Evolutionary conservation across 768 basidiomycete genomes (phyloP).

Genomic region (Ephemerocybe angulata): DNA sequence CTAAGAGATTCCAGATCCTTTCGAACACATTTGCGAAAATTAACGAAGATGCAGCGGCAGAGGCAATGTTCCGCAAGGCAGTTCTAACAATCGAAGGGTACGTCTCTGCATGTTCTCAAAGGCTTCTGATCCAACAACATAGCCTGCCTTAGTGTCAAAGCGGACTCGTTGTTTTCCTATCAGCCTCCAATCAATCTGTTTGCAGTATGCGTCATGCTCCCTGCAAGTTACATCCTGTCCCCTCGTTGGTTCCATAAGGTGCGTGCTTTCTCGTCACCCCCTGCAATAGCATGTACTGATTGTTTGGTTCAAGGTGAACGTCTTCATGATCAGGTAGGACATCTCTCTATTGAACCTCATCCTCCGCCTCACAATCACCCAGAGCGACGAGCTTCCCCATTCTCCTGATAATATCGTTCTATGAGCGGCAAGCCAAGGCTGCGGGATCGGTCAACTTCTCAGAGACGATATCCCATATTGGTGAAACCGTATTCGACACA

Average conservation of each 20-base stretch:
- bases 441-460: slow-evolving; percentile 62
- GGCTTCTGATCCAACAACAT: background rate
- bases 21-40: slow-evolving; percentile 95
- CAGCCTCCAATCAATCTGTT: slow-evolving; percentile 90
- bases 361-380: slow-evolving; percentile 2
- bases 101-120: slow-evolving; percentile 5
- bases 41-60: slow-evolving; percentile 88
- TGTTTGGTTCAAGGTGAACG: slow-evolving; percentile 57
- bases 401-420: slow-evolving; percentile 73
- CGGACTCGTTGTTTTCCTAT: slow-evolving; percentile 90
- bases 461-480: slow-evolving; percentile 64
- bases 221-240: slow-evolving; percentile 77
- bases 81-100: slow-evolving; percentile 94
- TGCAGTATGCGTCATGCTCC: slow-evolving; percentile 83
- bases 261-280: slow-evolving; percentile 12
- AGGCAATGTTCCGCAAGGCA: slow-evolving; percentile 93
- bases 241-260: slow-evolving; percentile 99
- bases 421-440: slow-evolving; percentile 80
- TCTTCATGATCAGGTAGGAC: slow-evolving; percentile 77
- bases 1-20: slow-evolving; percentile 57
- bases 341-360: background rate
- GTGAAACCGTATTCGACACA: slow-evolving; percentile 69
- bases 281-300: slow-evolving; percentile 7
- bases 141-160: slow-evolving; percentile 80
- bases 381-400: slow-evolving; percentile 85